Evolutionary conservation across 352 stramenopile genomes (phyloP).

Genomic region (Ophiocytium majus): DNA sequence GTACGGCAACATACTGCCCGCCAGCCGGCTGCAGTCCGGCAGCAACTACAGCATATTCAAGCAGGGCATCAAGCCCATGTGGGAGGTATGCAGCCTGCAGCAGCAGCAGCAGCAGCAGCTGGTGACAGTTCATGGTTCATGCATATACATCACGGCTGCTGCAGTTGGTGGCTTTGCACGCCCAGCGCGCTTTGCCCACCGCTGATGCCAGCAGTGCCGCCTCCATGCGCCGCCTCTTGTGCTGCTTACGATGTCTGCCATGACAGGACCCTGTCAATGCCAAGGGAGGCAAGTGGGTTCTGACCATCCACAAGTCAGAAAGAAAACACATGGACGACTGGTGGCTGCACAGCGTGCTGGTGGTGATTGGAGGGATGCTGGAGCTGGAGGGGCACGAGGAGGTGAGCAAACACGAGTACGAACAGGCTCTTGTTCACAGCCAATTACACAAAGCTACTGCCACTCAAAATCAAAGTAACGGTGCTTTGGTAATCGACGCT

Average conservation of each 20-base stretch:
- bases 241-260: background rate
- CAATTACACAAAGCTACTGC: too few species aligned
- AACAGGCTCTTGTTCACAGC: too few species aligned
- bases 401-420: too few species aligned
- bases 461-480: too few species aligned
- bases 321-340: conserved; percentile 86
- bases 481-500: too few species aligned
- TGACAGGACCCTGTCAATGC: conserved; percentile 14
- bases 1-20: conserved; percentile 49
- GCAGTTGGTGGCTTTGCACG: too few species aligned
- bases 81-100: conserved; percentile 87
- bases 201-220: too few species aligned
- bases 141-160: too few species aligned
- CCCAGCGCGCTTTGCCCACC: too few species aligned
- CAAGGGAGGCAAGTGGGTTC: conserved; percentile 93
- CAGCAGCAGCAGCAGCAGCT: background rate
- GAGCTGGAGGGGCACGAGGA: conserved; percentile 81
- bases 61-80: conserved; percentile 91
- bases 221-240: too few species aligned
- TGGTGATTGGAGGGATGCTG: conserved; percentile 90
- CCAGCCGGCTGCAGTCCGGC: conserved; percentile 68
- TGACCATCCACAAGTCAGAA: conserved; percentile 88
- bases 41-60: conserved; percentile 98
- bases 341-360: conserved; percentile 91
- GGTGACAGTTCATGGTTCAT: too few species aligned